These are phyloP conservation scores for Boletellus ananas DNA, from an alignment of 768 basidiomycete genomes.

Conservation along the genomic window DNA sequence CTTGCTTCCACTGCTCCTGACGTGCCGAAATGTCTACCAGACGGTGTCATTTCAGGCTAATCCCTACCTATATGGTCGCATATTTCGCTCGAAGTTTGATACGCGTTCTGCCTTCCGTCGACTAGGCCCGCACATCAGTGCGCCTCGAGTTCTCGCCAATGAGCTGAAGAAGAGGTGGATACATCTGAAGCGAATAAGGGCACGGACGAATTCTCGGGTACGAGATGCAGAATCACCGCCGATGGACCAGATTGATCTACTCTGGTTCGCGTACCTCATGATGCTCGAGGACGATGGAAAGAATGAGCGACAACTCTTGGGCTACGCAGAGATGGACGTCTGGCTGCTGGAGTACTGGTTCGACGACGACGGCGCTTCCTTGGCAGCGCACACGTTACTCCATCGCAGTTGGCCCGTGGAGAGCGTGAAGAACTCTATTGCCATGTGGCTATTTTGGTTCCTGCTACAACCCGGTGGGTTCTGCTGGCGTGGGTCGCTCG, in stretches of 20 bases:
- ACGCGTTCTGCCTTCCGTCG: constrained; percentile 45
- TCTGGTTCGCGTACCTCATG: constrained; percentile 72
- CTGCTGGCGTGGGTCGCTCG: not conserved
- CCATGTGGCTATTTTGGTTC: constrained; percentile 82
- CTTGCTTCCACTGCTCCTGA: constrained; percentile 52
- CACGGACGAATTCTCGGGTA: constrained; percentile 25
- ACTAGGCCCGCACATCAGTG: constrained; percentile 39
- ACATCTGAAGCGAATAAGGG: constrained; percentile 54
- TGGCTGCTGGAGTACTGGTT: constrained; percentile 74
- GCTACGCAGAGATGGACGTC: constrained; percentile 55
- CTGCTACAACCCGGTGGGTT: constrained; percentile 57
- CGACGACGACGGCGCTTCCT: constrained; percentile 52
- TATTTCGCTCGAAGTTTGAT: constrained; percentile 72
- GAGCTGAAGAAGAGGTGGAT: constrained; percentile 65
- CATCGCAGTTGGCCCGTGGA: constrained; percentile 55
- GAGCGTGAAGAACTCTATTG: constrained; percentile 50
- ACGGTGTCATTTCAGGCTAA: constrained; percentile 52
- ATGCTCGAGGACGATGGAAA: constrained; percentile 78
- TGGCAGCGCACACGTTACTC: constrained; percentile 39
- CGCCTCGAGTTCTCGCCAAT: constrained; percentile 46
- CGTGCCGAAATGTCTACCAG: constrained; percentile 46
- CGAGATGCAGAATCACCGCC: constrained; percentile 10
- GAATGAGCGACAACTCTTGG: constrained; percentile 67
- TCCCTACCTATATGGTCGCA: constrained; percentile 66
- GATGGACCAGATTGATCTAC: constrained; percentile 35